These are phyloP conservation scores for Simmondsia chinensis DNA, from an alignment of 148 eudicot species.

Conservation along the genomic window DNA sequence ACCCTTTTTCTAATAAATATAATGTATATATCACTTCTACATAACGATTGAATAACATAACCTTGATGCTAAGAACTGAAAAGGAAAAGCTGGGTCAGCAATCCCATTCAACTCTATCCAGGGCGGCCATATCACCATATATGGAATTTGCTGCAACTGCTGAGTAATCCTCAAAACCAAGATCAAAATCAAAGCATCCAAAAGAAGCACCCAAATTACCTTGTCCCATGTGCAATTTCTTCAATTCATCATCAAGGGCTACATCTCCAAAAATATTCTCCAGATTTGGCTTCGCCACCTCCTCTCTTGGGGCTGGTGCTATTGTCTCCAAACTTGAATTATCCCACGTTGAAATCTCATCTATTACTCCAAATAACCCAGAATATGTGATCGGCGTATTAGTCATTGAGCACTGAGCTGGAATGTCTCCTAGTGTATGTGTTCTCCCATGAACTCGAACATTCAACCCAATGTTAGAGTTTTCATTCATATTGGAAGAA, in stretches of 20 bases:
- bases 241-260: background rate
- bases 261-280: background rate
- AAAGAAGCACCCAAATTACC: slow-evolving; percentile 9
- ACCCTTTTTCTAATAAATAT: too few relatives aligned
- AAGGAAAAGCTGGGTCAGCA: too few relatives aligned
- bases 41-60: too few relatives aligned
- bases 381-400: background rate
- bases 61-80: too few relatives aligned
- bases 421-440: too few relatives aligned
- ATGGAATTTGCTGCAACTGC: background rate
- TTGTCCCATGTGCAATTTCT: too few relatives aligned
- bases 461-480: too few relatives aligned
- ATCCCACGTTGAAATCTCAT: slow-evolving; percentile 13
- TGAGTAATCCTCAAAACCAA: slow-evolving; percentile 3
- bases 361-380: background rate
- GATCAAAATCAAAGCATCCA: slow-evolving; percentile 1
- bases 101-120: slow-evolving; percentile 13
- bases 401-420: background rate
- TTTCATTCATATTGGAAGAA: too few relatives aligned
- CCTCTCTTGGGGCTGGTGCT: too few relatives aligned
- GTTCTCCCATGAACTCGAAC: too few relatives aligned
- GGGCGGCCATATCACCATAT: slow-evolving; percentile 11
- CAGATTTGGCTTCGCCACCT: background rate
- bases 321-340: slow-evolving; percentile 1
- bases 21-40: too few relatives aligned